Evolutionary conservation across 2,329 filamentous ascomycete species (phyloP), one percentile per base, ranked within the genome.

Genomic region (Penicillium sp.): DNA sequence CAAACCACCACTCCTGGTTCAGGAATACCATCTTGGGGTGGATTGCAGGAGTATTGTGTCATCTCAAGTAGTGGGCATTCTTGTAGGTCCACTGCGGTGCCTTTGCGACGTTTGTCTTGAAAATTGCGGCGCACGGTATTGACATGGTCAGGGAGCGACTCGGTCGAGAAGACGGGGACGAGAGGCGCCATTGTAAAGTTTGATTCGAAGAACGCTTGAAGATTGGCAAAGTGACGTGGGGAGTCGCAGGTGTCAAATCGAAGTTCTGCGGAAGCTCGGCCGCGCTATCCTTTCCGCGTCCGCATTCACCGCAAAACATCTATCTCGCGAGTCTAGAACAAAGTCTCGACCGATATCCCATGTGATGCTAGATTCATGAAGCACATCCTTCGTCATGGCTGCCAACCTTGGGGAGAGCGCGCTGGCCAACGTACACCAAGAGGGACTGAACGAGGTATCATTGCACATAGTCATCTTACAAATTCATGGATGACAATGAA

Each of bases 21-120:
- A 16, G 71, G 73, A 32, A 76, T 71, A 42, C 67, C 69, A 48
- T 76, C 72, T 34, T 75, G 69, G 8, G 78, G 73, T 9, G 84
- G 72, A 65, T 84, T 79, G 70, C 85, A 88, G 24, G 79, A 79
- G 66, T 86, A 87, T 71, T 88, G 85, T 44, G 83, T 72, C 69
- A 88, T 70, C 67, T 87, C 82, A 60, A 82, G 75, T 39, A 87
- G 70, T 53, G 78, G 71, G 67, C 85, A 88, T 46, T 82, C 72
- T 50, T 74, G 68, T 5, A 87, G 74, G 31, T 82, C 73, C 55
- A 84, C 72, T 14, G 77, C 72, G 24, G 65, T 64, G 42, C 77
- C 74, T 67, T 85, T 85, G 56, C 81, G 80, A 47, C 73, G 69
- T 65, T 81, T 73, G 72, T 82, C 58, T 70, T 76, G 59, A 77